Evolutionary conservation across 176 grass and related monocot species (phyloP).

Genomic region (Lolium rigidum): DNA sequence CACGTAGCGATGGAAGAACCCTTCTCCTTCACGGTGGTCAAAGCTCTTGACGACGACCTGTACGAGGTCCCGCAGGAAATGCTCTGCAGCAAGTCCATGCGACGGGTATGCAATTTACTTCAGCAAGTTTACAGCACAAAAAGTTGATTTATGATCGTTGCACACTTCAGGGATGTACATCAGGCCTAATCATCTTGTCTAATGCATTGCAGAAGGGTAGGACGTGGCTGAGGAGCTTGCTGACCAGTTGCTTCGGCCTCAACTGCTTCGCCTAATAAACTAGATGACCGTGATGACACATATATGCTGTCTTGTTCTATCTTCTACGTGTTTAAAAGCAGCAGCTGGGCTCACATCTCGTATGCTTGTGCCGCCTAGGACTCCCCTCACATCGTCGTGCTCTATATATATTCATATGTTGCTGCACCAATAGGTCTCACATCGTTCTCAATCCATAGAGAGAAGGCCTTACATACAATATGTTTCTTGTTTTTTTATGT

Average conservation of each 20-base stretch:
- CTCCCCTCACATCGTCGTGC: too few species aligned
- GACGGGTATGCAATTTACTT: background rate
- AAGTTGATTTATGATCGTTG: background rate
- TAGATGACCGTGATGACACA: too few species aligned
- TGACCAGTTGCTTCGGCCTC: background rate
- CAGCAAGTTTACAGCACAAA: background rate
- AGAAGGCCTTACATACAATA: too few species aligned
- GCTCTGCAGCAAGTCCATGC: background rate
- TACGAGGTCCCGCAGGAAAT: background rate
- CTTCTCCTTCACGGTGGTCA: background rate
- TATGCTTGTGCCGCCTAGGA: too few species aligned
- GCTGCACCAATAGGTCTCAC: too few species aligned
- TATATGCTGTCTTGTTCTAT: too few species aligned
- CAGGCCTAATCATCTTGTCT: background rate
- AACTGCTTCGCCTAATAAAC: background rate
- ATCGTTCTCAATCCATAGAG: too few species aligned
- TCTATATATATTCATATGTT: too few species aligned
- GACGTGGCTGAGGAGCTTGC: background rate
- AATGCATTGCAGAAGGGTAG: background rate
- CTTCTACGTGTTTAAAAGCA: too few species aligned
- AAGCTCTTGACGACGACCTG: slow-evolving; percentile 21
- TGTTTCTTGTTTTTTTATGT: too few species aligned
- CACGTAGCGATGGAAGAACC: background rate
- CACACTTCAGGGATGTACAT: background rate
- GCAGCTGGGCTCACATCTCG: too few species aligned